Evolutionary conservation across 306 rosid genomes (phyloP).

Genomic region (Canavalia ensiformis): DNA sequence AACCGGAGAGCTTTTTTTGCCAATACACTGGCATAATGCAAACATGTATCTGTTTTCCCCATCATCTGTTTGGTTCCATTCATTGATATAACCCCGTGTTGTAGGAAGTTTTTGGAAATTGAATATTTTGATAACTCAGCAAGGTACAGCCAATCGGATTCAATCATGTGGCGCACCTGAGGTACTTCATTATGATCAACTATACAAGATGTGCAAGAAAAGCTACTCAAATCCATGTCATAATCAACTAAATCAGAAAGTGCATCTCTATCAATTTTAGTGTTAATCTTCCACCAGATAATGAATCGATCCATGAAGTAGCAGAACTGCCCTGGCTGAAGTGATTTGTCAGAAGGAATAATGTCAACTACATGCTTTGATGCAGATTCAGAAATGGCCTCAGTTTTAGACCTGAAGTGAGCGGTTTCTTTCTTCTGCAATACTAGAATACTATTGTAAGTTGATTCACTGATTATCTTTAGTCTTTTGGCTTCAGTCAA

Average conservation of each 20-base stretch:
- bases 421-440: conserved; percentile 76
- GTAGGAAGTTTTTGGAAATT: conserved; percentile 46
- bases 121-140: conserved; percentile 61
- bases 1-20: conserved; percentile 69
- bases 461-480: conserved; percentile 70
- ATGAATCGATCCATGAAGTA: conserved; percentile 88
- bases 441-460: conserved; percentile 57
- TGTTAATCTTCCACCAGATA: conserved; percentile 67
- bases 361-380: conserved; percentile 53
- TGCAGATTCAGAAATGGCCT: conserved; percentile 47
- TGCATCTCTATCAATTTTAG: conserved; percentile 45
- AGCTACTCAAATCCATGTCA: conserved; percentile 42
- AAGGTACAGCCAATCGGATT: conserved; percentile 93
- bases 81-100: conserved; percentile 21
- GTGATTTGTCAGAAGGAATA: conserved; percentile 52
- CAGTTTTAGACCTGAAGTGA: conserved; percentile 68
- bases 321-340: conserved; percentile 63
- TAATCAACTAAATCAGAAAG: conserved; percentile 44
- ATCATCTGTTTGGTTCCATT: conserved; percentile 45
- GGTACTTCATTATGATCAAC: conserved; percentile 46
- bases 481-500: conserved; percentile 76
- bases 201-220: conserved; percentile 55
- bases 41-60: conserved; percentile 54
- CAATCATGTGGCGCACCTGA: conserved; percentile 77
- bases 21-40: conserved; percentile 62